phyloP scores from a whole-genome alignment of 2,329 filamentous ascomycete genomes.

The Alternaria sp. region DNA sequence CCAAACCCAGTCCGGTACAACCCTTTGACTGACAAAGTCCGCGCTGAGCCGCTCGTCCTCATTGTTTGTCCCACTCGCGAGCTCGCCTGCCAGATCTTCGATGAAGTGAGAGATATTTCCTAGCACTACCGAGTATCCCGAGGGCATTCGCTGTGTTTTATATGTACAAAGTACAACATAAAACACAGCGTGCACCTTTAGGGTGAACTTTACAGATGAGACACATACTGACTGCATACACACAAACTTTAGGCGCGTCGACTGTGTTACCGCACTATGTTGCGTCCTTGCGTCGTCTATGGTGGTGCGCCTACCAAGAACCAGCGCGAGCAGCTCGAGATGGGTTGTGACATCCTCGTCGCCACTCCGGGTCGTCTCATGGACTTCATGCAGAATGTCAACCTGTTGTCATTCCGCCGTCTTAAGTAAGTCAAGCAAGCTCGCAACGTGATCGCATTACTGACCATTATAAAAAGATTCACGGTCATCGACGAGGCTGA shows the following conservation, averaged over 20 bases:
- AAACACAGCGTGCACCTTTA: background rate
- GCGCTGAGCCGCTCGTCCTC: slow-evolving; percentile 87
- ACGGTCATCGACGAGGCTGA: slow-evolving; percentile 83
- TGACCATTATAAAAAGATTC: slow-evolving; percentile 23
- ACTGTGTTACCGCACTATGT: slow-evolving; percentile 90
- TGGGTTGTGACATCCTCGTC: slow-evolving; percentile 89
- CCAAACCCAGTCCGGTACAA: slow-evolving; percentile 70
- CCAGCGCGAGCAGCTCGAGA: slow-evolving; percentile 76
- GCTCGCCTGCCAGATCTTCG: slow-evolving; percentile 84
- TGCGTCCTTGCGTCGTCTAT: slow-evolving; percentile 89
- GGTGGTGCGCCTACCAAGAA: slow-evolving; percentile 78
- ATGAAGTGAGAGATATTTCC: slow-evolving; percentile 80
- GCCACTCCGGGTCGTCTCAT: slow-evolving; percentile 86
- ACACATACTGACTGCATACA: background rate
- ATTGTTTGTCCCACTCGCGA: slow-evolving; percentile 89
- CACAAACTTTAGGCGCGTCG: background rate
- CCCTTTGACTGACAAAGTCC: slow-evolving; percentile 61
- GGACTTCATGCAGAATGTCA: slow-evolving; percentile 79
- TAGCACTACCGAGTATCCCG: background rate
- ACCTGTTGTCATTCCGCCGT: slow-evolving; percentile 74
- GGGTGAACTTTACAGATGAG: background rate
- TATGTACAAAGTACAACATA: background rate
- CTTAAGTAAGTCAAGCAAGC: slow-evolving; percentile 68
- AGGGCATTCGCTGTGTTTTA: background rate
- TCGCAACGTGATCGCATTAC: background rate